Conservation (phyloP, 202 grass and related monocot species). For the Panicum hallii region DNA sequence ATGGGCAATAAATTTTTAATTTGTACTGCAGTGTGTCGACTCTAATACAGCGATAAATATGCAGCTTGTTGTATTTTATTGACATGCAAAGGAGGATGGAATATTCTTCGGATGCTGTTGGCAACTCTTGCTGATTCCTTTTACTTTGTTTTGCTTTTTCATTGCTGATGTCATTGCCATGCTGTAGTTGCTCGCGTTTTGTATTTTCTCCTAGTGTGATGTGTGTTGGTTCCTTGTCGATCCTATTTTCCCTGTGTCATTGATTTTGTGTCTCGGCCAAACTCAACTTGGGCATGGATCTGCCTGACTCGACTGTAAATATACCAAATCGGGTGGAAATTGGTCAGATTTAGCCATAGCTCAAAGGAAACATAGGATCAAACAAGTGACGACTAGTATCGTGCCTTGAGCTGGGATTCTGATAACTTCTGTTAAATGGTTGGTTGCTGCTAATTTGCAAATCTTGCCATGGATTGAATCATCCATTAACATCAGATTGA, state of each 20-base stretch:
- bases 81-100: neutral
- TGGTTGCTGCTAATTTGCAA: conserved; percentile 7
- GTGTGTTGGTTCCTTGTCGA: neutral
- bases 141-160: neutral
- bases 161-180: conserved; percentile 5
- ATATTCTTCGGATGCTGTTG: conserved; percentile 18
- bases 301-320: neutral
- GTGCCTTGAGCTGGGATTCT: neutral
- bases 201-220: conserved; percentile 15
- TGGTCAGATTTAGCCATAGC: neutral
- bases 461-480: neutral
- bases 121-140: neutral
- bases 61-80: neutral
- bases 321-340: conserved; percentile 6
- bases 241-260: neutral
- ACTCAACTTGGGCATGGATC: neutral
- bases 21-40: neutral
- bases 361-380: neutral
- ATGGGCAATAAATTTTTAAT: conserved; percentile 28
- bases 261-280: neutral
- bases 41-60: neutral
- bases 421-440: neutral
- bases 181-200: neutral
- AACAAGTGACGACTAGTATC: neutral
- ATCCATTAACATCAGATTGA: neutral